Conservation (phyloP, 768 basidiomycete genomes). For the Rhizopogon vinicolor region DNA sequence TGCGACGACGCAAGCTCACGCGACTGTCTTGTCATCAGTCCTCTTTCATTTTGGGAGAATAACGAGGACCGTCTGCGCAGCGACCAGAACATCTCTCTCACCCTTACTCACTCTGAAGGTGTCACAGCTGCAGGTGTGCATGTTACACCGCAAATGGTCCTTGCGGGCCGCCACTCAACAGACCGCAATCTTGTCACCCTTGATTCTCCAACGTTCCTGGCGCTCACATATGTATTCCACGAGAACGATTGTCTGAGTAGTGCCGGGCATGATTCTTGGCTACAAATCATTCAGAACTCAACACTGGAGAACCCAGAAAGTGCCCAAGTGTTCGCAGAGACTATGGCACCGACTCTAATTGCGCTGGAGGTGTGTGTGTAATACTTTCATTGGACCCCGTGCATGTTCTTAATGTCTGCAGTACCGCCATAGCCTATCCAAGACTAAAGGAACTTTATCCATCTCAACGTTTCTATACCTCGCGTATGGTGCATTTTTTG, state of each 20-base stretch:
- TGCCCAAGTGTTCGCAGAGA: constrained; percentile 33
- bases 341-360: constrained; percentile 39
- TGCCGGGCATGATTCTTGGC: constrained; percentile 61
- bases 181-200: constrained; percentile 48
- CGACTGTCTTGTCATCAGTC: constrained; percentile 68
- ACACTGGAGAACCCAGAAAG: constrained; percentile 26
- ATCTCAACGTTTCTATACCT: constrained; percentile 70
- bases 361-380: constrained; percentile 36
- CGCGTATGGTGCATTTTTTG: constrained; percentile 71
- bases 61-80: constrained; percentile 48
- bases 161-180: constrained; percentile 61
- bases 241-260: constrained; percentile 66
- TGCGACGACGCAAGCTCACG: constrained; percentile 53
- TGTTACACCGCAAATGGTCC: constrained; percentile 69
- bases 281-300: constrained; percentile 45
- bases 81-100: constrained; percentile 54
- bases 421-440: constrained; percentile 50
- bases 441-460: constrained; percentile 45
- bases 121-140: constrained; percentile 58
- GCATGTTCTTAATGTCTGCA: constrained; percentile 21
- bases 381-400: constrained; percentile 15
- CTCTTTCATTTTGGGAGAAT: constrained; percentile 71
- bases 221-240: constrained; percentile 79
- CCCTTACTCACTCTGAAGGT: constrained; percentile 49
- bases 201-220: constrained; percentile 67